These are phyloP conservation scores for Penicillium sp. DNA, from an alignment of 2,329 filamentous ascomycete species.

Conservation along the genomic window DNA sequence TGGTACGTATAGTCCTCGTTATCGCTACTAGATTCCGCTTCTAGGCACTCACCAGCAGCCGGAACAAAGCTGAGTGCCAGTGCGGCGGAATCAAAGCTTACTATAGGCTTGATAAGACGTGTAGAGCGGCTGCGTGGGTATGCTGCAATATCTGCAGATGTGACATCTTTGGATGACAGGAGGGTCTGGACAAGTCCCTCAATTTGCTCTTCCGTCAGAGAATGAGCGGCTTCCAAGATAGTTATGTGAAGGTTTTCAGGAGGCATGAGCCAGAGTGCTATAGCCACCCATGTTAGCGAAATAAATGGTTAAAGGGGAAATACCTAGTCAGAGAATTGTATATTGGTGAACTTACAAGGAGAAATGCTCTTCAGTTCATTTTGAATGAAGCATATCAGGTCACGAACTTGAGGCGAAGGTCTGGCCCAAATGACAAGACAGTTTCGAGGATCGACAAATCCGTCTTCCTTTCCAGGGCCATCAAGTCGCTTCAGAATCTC, in stretches of 20 bases:
- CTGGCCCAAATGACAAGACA: slow-evolving; percentile 86
- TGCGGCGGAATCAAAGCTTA: slow-evolving; percentile 81
- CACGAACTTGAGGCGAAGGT: slow-evolving; percentile 67
- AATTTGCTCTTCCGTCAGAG: slow-evolving; percentile 68
- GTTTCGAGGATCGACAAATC: slow-evolving; percentile 71
- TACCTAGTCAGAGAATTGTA: neutral
- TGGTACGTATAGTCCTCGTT: slow-evolving; percentile 79
- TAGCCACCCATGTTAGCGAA: neutral
- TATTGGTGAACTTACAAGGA: slow-evolving; percentile 59
- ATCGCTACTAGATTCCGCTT: slow-evolving; percentile 38
- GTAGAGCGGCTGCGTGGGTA: slow-evolving; percentile 66
- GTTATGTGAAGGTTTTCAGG: slow-evolving; percentile 77
- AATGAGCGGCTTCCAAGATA: slow-evolving; percentile 78
- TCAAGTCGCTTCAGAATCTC: slow-evolving; percentile 69
- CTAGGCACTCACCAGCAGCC: slow-evolving; percentile 61
- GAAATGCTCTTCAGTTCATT: slow-evolving; percentile 60
- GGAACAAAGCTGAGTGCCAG: slow-evolving; percentile 84
- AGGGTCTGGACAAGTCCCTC: slow-evolving; percentile 60
- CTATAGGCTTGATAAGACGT: slow-evolving; percentile 74
- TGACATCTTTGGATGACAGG: slow-evolving; percentile 18
- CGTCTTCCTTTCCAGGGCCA: slow-evolving; percentile 63
- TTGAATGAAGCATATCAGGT: slow-evolving; percentile 68
- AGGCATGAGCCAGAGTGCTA: slow-evolving; percentile 84
- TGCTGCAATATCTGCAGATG: slow-evolving; percentile 54
- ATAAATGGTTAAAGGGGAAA: neutral